These are phyloP conservation scores for Ceratobasidium papillatum DNA, from an alignment of 1,284 basidiomycete genomes.

Conservation along the genomic window DNA sequence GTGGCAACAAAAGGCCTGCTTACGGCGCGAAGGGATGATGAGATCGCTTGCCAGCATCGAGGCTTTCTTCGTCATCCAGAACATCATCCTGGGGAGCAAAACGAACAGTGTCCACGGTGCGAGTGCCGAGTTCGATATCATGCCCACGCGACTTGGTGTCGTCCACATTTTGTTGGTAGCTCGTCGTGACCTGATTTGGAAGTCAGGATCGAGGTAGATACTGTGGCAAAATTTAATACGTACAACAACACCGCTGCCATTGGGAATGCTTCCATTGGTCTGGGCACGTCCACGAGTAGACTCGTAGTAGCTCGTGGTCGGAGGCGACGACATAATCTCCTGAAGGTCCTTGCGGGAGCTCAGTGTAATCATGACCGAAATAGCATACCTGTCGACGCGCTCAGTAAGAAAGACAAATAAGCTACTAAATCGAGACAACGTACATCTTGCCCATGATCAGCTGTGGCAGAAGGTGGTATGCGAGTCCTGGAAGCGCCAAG, in stretches of 20 bases:
- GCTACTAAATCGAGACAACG: background rate
- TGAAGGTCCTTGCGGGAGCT: conserved; percentile 42
- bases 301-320: conserved; percentile 39
- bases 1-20: background rate
- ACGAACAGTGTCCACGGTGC: conserved; percentile 35
- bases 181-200: conserved; percentile 32
- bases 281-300: conserved; percentile 37
- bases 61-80: conserved; percentile 32
- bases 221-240: background rate
- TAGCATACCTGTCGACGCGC: conserved; percentile 40
- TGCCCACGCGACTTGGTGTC: conserved; percentile 32
- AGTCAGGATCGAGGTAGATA: background rate
- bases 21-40: conserved; percentile 38
- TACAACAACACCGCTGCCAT: conserved; percentile 25
- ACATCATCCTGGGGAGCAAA: conserved; percentile 33
- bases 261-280: background rate
- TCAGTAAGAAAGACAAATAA: background rate
- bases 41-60: conserved; percentile 24
- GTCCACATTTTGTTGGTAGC: conserved; percentile 38
- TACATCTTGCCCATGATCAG: conserved; percentile 45
- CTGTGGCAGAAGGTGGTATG: conserved; percentile 45
- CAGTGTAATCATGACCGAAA: conserved; percentile 44
- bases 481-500: conserved; percentile 42
- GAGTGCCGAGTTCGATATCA: conserved; percentile 35
- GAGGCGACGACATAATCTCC: conserved; percentile 42